Conservation (phyloP, 176 grass and related monocot species). For the Phyllostachys edulis region DNA sequence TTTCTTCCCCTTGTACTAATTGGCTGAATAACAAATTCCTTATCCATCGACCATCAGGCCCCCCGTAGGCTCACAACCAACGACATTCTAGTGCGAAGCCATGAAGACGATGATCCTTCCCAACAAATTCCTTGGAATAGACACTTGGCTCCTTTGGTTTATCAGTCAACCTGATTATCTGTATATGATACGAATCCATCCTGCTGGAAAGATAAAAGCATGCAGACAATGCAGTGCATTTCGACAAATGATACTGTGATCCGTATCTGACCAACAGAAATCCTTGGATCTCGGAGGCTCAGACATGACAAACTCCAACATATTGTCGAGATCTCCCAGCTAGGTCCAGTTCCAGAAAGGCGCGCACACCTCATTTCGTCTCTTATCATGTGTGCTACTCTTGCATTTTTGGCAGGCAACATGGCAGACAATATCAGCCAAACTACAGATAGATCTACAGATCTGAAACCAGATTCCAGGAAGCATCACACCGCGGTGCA, state of each 20-base stretch:
- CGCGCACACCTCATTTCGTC: background rate
- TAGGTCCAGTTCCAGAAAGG: background rate
- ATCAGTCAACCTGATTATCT: background rate
- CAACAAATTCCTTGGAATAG: no score
- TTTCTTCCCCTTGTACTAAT: no score
- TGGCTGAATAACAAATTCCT: no score
- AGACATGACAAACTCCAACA: no score
- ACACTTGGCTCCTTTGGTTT: no score
- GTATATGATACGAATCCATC: background rate
- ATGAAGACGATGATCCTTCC: no score
- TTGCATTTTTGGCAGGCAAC: background rate
- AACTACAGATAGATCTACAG: background rate
- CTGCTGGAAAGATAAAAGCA: background rate
- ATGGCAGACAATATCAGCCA: slow-evolving; percentile 12
- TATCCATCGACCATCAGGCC: no score
- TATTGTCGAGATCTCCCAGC: background rate
- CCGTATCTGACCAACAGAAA: no score
- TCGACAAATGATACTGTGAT: background rate
- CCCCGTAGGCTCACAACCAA: no score
- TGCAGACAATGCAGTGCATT: background rate
- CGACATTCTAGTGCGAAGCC: no score
- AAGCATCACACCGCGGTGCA: slow-evolving; percentile 15
- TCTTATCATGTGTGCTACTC: background rate
- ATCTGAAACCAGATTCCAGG: slow-evolving; percentile 10
- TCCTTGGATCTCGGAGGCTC: background rate